phyloP scores from a whole-genome alignment of 1,284 basidiomycete species.

The Pseudozyma hubeiensis region DNA sequence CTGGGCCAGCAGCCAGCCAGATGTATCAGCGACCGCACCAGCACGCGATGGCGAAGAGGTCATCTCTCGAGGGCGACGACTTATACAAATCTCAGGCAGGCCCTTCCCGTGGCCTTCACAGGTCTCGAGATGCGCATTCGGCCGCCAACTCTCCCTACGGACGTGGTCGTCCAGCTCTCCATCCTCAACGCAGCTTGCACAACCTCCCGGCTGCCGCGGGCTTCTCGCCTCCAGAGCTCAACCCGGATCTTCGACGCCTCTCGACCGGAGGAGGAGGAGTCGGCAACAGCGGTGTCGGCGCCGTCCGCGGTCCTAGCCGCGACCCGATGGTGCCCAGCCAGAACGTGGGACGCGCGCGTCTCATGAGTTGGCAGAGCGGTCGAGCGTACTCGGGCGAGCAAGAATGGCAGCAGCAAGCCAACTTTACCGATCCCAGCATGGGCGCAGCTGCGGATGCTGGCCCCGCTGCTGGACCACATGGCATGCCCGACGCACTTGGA shows the following conservation, averaged over 20 bases:
- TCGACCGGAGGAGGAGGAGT: slow-evolving; percentile 19
- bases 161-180: slow-evolving; percentile 20
- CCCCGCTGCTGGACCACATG: slow-evolving; percentile 8
- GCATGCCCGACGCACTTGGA: slow-evolving; percentile 12
- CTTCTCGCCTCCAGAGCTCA: slow-evolving; percentile 33
- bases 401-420: slow-evolving; percentile 35
- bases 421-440: slow-evolving; percentile 15
- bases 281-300: background rate
- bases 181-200: slow-evolving; percentile 23
- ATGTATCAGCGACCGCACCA: slow-evolving; percentile 20
- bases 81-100: slow-evolving; percentile 46
- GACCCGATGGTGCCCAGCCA: slow-evolving; percentile 45
- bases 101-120: slow-evolving; percentile 33
- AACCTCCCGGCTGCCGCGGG: slow-evolving; percentile 13
- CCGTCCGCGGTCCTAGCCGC: slow-evolving; percentile 20
- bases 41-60: slow-evolving; percentile 4
- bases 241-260: slow-evolving; percentile 32
- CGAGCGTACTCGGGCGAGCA: slow-evolving; percentile 17
- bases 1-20: slow-evolving; percentile 19
- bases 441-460: slow-evolving; percentile 8
- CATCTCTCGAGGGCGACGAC: slow-evolving; percentile 22
- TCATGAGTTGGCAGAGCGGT: slow-evolving; percentile 50
- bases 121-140: slow-evolving; percentile 27
- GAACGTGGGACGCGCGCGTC: slow-evolving; percentile 36
- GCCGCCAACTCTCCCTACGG: slow-evolving; percentile 31